phyloP scores from a whole-genome alignment of 768 basidiomycete species.

The Tephrocybe sp. region DNA sequence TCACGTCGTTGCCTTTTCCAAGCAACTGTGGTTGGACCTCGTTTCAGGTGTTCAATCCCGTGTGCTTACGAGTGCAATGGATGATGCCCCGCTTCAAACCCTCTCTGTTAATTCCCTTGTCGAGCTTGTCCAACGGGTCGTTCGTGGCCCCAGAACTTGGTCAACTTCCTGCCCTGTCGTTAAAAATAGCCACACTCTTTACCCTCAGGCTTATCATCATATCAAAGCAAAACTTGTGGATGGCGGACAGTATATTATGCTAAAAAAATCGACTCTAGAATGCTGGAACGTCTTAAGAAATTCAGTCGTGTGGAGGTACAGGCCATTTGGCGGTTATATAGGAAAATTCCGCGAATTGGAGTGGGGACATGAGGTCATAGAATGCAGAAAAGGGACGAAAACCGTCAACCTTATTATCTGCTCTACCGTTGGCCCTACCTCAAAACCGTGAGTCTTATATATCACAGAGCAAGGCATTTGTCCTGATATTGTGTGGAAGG shows the following conservation, averaged over 20 bases:
- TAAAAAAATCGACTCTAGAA: not conserved
- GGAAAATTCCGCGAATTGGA: too few species aligned
- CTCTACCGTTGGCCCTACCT: too few species aligned
- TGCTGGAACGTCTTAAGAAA: not conserved
- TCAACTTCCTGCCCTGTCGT: not conserved
- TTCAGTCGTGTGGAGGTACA: not conserved
- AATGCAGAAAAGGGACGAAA: too few species aligned
- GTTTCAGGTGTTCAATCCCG: conserved; percentile 1
- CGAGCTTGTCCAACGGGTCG: not conserved
- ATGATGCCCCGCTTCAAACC: not conserved
- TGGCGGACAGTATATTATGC: not conserved
- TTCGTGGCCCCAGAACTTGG: conserved; percentile 7
- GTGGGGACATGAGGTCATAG: too few species aligned
- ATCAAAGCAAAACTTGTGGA: not conserved
- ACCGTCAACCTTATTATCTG: too few species aligned
- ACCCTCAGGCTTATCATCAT: not conserved
- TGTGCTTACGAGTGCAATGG: not conserved
- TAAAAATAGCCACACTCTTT: too few species aligned
- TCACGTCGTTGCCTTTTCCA: not conserved
- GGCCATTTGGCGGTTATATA: not conserved
- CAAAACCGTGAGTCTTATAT: too few species aligned
- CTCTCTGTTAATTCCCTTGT: conserved; percentile 3
- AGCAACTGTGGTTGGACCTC: conserved; percentile 7
- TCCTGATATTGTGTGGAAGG: too few species aligned
- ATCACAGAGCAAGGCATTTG: too few species aligned